These are phyloP conservation scores for Pythium angustatum DNA, from an alignment of 352 stramenopile genomes.

Conservation along the genomic window DNA sequence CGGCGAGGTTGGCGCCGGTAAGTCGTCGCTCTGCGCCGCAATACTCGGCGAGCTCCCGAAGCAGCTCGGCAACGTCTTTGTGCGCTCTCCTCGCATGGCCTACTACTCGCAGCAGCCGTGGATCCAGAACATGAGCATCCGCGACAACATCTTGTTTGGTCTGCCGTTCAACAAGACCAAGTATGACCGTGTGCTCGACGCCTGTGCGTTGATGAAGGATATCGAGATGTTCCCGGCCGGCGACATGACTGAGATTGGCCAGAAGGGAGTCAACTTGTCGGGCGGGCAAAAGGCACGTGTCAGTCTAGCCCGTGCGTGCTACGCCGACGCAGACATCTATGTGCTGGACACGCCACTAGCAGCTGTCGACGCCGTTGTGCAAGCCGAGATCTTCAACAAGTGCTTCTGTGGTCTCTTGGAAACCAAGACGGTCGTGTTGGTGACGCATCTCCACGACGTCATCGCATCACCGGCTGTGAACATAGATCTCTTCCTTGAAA, in stretches of 20 bases:
- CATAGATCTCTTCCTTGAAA: conserved; percentile 20
- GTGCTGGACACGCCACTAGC: conserved; percentile 91
- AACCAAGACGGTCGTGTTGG: conserved; percentile 76
- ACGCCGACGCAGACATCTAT: conserved; percentile 55
- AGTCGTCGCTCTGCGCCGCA: conserved; percentile 47
- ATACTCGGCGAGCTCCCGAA: conserved; percentile 81
- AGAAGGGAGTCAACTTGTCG: conserved; percentile 93
- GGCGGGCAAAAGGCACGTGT: conserved; percentile 89
- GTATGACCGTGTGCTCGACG: conserved; percentile 59
- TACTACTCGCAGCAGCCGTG: conserved; percentile 82
- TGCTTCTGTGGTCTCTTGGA: conserved; percentile 34
- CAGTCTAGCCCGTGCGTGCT: conserved; percentile 61
- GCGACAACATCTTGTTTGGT: conserved; percentile 95
- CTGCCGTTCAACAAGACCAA: conserved; percentile 42
- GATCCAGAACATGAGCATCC: conserved; percentile 83
- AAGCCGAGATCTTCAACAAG: conserved; percentile 83
- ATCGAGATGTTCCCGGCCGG: conserved; percentile 76
- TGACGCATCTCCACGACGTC: conserved; percentile 85
- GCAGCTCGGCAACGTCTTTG: conserved; percentile 34
- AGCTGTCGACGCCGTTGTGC: conserved; percentile 94
- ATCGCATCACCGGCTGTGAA: conserved; percentile 30
- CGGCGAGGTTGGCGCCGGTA: conserved; percentile 46
- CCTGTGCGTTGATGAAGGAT: conserved; percentile 83
- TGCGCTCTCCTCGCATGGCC: conserved; percentile 60
- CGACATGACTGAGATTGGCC: conserved; percentile 93